Base-by-base conservation (phyloP, 2,329 filamentous ascomycete genomes). In the Aaosphaeria arxii region DNA sequence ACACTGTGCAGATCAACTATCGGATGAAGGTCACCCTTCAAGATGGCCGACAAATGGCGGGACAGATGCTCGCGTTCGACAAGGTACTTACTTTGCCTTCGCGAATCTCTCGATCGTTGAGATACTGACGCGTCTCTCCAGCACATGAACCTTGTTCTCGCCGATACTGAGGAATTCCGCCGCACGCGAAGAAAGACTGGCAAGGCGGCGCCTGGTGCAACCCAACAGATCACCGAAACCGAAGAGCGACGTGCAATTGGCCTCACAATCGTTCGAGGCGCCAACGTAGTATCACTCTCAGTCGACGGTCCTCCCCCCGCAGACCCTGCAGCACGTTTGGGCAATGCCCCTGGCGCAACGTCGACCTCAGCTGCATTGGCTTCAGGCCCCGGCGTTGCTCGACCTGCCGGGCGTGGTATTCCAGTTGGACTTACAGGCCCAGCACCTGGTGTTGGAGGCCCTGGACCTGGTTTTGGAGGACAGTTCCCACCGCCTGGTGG, bases 91-190 rank as follows among this genome's bases (percentile, higher is more conserved):
- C 43, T 44, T 7, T 36, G 32, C 40, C 45, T 39, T 35, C 11
- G 35, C 32, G 7, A 11, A 29, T 40, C 11, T 29, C 28, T 40
- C n/a, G 29, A 11, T 3, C 30, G 30, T 9, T 43, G 7, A 32
- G 17, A 11, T 30, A 31, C 42, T 45, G 24, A 45, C 11, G n/a
- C 5, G 40, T 35, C 11, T 43, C 33, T 30, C 5, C 32, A 95
- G 91, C 94, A 99, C 75, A 99, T 99, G 94, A 99, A 99, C 73
- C 84, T 99, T 57, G 94, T 99, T 53, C 88, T 99, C 54, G 94
- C 92, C 74, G 94, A 99, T 69, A 97, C 94, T 7, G 49, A 51
- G 30, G 92, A 97, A 73, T 96, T 96, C 74, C 88, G 91, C 71
- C 88, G 88, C 69, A 86, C 92, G 54, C 95, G 94, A 78, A 84